These are phyloP conservation scores for Stephanodiscus triporus DNA, from an alignment of 108 stramenopile species.

Conservation along the genomic window DNA sequence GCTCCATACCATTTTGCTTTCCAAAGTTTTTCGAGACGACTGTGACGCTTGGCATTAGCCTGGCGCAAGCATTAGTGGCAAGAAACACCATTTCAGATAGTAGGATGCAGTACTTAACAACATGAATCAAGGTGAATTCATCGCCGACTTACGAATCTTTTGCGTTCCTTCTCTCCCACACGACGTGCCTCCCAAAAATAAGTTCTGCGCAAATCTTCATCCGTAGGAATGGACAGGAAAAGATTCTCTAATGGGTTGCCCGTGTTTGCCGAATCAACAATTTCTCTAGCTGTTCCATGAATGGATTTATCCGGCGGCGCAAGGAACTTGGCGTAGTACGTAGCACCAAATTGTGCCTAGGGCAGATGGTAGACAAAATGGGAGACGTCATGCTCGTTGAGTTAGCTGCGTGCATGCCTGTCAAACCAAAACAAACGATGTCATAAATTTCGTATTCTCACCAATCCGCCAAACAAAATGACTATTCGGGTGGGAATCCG, in stretches of 20 bases:
- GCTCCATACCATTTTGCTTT: constrained; percentile 72
- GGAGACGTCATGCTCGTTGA: neutral
- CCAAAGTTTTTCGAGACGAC: constrained; percentile 72
- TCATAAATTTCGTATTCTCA: constrained; percentile 6
- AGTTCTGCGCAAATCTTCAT: constrained; percentile 78
- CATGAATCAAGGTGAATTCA: neutral
- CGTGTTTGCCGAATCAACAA: constrained; percentile 11
- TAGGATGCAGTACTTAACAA: neutral
- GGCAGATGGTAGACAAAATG: neutral
- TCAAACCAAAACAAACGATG: neutral
- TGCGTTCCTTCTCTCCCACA: constrained; percentile 53
- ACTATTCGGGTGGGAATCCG: constrained; percentile 50
- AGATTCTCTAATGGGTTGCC: constrained; percentile 64
- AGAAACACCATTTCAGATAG: neutral
- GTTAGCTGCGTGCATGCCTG: neutral
- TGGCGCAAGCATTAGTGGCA: neutral
- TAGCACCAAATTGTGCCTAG: constrained; percentile 58
- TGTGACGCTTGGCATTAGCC: constrained; percentile 55
- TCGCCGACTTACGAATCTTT: constrained; percentile 43
- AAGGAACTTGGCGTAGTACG: constrained; percentile 55
- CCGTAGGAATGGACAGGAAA: constrained; percentile 73
- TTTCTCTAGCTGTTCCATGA: constrained; percentile 24
- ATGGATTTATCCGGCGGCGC: constrained; percentile 9
- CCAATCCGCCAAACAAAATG: constrained; percentile 52
- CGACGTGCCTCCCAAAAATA: constrained; percentile 84